Base-by-base conservation (phyloP, 2,329 filamentous ascomycete genomes). In the Ceratocystis papillata region DNA sequence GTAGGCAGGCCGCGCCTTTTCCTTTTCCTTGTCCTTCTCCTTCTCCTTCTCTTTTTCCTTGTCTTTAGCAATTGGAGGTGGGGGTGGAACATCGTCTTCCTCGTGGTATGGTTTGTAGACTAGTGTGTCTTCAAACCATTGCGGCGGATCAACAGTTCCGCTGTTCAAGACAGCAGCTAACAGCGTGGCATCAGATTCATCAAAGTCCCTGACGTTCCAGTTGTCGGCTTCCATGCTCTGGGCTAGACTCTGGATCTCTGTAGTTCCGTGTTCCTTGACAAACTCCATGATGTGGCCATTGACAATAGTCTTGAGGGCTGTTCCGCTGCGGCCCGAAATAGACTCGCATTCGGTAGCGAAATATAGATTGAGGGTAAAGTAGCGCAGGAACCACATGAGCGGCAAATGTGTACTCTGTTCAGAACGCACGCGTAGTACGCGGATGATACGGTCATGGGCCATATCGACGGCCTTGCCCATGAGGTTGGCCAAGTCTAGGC, bases 321-420 rank as follows among this genome's bases (percentile, higher is more conserved):
- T 87, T 7, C 89, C 88, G 67, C 88, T 88, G 66, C 88, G 83
- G 0, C 90, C 89, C 25, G 88, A 93, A 22, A 94, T 86, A 17
- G 88, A 87, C 74, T 95, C 90, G 72, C 90, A 94, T 73, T 95
- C 90, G 68, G 91, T 90, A 60, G 88, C 87, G 74, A 95, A 94
- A 66, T 90, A 83, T 6, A 90, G 79, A 71, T 93, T 94, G 44
- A 95, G 80, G 0, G 84, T 89, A 71, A 93, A 92, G 74, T 94
- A 94, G 46, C 90, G 83, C 55, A 94, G 76, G 74, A 95, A 95
- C 70, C 83, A 81, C 60, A 83, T 78, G 1, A 90, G 79, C 0
- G 87, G 82, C 8, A 93, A 77, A 33, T 83, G 82, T 1, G 84
- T 81, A 59, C 85, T 87, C 72, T 91, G 87, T 69, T 91, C 88